phyloP scores from a whole-genome alignment of 2,329 filamentous ascomycete species.

The Aspergillus ustus region DNA sequence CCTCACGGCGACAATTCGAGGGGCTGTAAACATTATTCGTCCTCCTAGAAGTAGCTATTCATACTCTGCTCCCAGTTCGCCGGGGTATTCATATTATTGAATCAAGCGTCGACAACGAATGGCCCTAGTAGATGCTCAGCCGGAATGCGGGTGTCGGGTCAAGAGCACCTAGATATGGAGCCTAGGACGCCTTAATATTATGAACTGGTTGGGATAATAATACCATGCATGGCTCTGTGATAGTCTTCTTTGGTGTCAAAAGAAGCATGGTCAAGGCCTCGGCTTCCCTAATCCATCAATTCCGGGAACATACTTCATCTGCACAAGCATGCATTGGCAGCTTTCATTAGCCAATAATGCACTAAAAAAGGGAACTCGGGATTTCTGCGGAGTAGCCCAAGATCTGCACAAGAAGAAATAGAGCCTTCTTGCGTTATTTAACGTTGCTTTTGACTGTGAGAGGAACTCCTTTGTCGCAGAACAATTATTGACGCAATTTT shows the following conservation, averaged over 20 bases:
- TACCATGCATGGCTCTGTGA: neutral
- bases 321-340: neutral
- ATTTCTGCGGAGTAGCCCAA: neutral
- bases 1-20: neutral
- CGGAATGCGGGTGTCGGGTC: neutral
- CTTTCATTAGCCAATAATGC: neutral
- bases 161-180: neutral
- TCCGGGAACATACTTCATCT: constrained; percentile 6
- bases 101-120: no score
- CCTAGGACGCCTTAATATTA: neutral
- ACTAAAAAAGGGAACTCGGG: neutral
- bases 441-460: neutral
- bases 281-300: constrained; percentile 26
- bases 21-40: neutral
- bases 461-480: no score
- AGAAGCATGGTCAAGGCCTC: constrained; percentile 5
- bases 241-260: neutral
- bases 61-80: neutral
- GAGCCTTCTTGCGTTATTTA: neutral
- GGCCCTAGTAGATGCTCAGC: neutral
- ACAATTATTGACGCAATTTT: no score
- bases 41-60: neutral
- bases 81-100: neutral
- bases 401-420: neutral
- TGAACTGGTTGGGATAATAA: neutral